Conservation (phyloP, 2,329 filamentous ascomycete genomes). For the Biscogniauxia mediterranea region DNA sequence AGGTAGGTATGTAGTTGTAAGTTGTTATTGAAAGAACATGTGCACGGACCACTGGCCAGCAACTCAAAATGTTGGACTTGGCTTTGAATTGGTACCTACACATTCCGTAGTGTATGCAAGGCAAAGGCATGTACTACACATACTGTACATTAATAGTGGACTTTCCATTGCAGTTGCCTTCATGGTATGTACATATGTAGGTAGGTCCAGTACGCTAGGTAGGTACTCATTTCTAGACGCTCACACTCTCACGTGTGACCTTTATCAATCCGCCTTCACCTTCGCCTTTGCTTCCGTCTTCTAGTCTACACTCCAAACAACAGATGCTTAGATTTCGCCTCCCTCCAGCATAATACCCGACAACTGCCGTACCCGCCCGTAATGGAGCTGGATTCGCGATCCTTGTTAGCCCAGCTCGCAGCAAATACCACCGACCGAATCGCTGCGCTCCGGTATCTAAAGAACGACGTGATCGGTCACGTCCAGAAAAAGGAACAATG, state of each 20-base stretch:
- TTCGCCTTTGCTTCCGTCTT: too few species aligned
- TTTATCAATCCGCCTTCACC: not conserved
- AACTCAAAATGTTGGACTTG: not conserved
- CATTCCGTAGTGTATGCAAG: not conserved
- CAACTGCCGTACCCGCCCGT: conserved; percentile 9
- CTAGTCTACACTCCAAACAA: not conserved
- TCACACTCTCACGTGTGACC: not conserved
- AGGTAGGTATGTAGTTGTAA: too few species aligned
- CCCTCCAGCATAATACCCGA: not conserved
- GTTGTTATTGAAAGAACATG: not conserved
- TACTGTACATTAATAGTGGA: too few species aligned
- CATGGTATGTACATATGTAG: too few species aligned
- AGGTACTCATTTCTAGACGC: too few species aligned
- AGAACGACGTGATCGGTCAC: conserved; percentile 89
- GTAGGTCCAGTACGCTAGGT: too few species aligned
- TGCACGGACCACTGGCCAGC: not conserved
- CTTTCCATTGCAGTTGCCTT: too few species aligned
- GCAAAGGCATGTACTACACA: not conserved
- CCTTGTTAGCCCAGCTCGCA: conserved; percentile 34
- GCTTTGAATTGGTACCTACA: too few species aligned
- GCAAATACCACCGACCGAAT: conserved; percentile 55
- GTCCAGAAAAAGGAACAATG: conserved; percentile 80
- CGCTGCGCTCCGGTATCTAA: conserved; percentile 67
- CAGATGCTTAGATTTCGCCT: not conserved
- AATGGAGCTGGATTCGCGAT: conserved; percentile 28